Percentiles rank a stretch among this genome's conserved stretches.
Conservation (phyloP, 2,329 filamentous ascomycete genomes). For the Triangularia setosa region DNA sequence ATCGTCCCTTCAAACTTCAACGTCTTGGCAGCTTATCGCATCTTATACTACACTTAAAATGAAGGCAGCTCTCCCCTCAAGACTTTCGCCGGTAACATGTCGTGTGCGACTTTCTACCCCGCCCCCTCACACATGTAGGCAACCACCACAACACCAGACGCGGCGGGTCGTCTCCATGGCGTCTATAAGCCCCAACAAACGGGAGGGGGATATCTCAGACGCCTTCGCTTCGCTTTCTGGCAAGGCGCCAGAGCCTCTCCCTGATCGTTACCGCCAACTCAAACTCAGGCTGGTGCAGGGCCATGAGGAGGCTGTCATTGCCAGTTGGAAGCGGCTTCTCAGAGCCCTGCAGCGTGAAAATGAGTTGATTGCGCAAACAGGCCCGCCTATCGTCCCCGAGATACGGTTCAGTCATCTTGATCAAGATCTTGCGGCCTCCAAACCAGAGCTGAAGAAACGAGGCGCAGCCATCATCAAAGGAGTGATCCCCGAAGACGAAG, state of each 20-base stretch:
- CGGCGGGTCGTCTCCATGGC: conserved; percentile 15
- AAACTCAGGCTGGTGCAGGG: conserved; percentile 51
- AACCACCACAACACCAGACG: not conserved
- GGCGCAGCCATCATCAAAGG: conserved; percentile 62
- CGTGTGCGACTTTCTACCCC: not conserved
- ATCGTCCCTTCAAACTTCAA: not conserved
- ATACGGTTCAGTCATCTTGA: conserved; percentile 46
- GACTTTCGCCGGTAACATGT: not conserved
- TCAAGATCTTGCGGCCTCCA: conserved; percentile 33
- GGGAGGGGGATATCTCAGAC: conserved; percentile 60
- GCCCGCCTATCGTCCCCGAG: conserved; percentile 49
- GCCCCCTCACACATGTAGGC: not conserved
- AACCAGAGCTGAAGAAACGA: conserved; percentile 54
- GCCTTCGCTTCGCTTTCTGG: conserved; percentile 58
- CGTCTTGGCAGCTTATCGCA: not conserved
- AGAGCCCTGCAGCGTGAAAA: conserved; percentile 24
- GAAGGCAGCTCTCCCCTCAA: not conserved
- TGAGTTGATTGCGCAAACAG: conserved; percentile 41
- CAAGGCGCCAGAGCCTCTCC: conserved; percentile 41
- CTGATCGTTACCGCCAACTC: conserved; percentile 52
- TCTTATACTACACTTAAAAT: not conserved
- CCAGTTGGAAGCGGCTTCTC: conserved; percentile 29
- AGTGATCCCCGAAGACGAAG: conserved; percentile 60
- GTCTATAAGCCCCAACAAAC: conserved; percentile 35
- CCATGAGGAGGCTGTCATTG: conserved; percentile 43